Evolutionary conservation across 768 basidiomycete species (phyloP).

Genomic region (Panellus pusillus): DNA sequence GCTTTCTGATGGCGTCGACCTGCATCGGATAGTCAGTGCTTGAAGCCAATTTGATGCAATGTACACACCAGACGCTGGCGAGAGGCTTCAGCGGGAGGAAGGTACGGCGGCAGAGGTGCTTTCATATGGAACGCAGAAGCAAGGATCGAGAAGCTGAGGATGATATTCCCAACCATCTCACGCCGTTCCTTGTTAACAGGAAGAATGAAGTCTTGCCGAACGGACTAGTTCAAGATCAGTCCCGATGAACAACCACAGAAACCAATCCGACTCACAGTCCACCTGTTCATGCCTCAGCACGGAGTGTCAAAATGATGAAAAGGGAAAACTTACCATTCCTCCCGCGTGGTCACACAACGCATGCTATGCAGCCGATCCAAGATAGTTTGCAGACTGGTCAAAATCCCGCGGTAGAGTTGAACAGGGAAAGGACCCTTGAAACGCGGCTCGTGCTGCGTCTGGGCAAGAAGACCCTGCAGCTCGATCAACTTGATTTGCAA

Average conservation of each 20-base stretch:
- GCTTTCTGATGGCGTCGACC: conserved; percentile 79
- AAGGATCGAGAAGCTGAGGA: conserved; percentile 82
- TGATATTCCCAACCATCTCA: conserved; percentile 95
- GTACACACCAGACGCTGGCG: conserved; percentile 69
- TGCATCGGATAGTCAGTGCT: conserved; percentile 26
- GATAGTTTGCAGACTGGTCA: conserved; percentile 82
- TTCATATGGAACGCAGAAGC: conserved; percentile 81
- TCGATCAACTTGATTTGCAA: conserved; percentile 89
- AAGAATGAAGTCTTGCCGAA: conserved; percentile 83
- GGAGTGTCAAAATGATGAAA: conserved; percentile 14
- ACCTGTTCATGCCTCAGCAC: conserved; percentile 44
- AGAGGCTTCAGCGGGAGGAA: conserved; percentile 89
- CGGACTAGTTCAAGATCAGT: conserved; percentile 48
- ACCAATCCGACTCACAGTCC: conserved; percentile 52
- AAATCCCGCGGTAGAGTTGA: conserved; percentile 75
- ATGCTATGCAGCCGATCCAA: conserved; percentile 91
- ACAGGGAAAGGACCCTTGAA: conserved; percentile 95
- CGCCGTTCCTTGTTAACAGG: conserved; percentile 88
- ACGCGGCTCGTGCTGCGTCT: conserved; percentile 91
- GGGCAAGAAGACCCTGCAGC: conserved; percentile 79
- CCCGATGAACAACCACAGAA: neutral
- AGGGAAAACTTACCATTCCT: conserved; percentile 72
- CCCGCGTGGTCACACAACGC: conserved; percentile 93
- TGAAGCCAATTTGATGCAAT: neutral
- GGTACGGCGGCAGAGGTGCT: conserved; percentile 92